These are phyloP conservation scores for Cornus florida DNA, from an alignment of 148 eudicot genomes.

Conservation along the genomic window DNA sequence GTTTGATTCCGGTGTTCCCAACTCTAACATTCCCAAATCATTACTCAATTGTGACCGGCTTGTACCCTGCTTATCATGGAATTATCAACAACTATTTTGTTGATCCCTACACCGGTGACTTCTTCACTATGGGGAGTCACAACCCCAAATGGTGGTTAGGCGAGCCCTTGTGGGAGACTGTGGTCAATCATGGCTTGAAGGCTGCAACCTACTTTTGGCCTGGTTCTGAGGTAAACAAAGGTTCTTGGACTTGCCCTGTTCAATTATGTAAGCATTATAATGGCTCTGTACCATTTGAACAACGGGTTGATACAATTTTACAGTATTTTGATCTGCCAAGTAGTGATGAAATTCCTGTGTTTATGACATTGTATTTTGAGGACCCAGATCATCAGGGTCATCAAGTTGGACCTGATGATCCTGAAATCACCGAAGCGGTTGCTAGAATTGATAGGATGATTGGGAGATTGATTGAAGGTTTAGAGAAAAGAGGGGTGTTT, in stretches of 20 bases:
- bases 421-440: conserved; percentile 71
- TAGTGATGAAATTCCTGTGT: conserved; percentile 64
- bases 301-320: conserved; percentile 66
- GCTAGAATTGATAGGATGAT: conserved; percentile 64
- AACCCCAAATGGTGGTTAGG: conserved; percentile 93
- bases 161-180: conserved; percentile 83
- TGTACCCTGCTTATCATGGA: conserved; percentile 80
- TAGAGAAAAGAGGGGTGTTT: conserved; percentile 78
- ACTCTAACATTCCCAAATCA: conserved; percentile 90
- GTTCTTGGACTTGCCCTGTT: conserved; percentile 68
- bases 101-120: conserved; percentile 47
- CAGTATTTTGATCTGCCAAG: conserved; percentile 60
- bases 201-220: conserved; percentile 90
- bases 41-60: conserved; percentile 79
- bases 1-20: conserved; percentile 84
- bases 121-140: conserved; percentile 67
- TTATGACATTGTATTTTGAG: conserved; percentile 88
- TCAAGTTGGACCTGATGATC: conserved; percentile 86
- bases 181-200: conserved; percentile 53
- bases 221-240: conserved; percentile 77
- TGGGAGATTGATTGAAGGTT: conserved; percentile 73
- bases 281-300: conserved; percentile 77
- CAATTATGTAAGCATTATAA: conserved; percentile 51
- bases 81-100: conserved; percentile 63
- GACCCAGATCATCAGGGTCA: conserved; percentile 98